These are phyloP conservation scores for Xylaria palmicola DNA, from an alignment of 495 filamentous ascomycete species.

Conservation along the genomic window DNA sequence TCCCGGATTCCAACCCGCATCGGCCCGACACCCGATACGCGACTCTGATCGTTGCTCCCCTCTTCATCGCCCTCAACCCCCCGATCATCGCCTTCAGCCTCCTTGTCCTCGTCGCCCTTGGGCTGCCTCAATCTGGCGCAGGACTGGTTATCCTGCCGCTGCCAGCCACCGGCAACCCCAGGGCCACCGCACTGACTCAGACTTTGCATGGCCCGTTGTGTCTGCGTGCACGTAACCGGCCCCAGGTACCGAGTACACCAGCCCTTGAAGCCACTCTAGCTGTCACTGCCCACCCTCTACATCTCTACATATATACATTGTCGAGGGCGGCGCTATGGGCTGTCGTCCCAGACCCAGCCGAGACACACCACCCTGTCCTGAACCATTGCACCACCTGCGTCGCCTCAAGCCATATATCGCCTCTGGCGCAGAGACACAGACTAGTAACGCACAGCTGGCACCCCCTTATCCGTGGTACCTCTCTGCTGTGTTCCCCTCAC, in stretches of 20 bases:
- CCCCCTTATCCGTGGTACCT: not conserved
- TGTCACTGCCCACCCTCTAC: conserved; percentile 24
- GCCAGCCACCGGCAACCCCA: not conserved
- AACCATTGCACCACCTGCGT: conserved; percentile 11
- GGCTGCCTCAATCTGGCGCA: too few relatives aligned
- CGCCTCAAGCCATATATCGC: not conserved
- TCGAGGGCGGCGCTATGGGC: conserved; percentile 8
- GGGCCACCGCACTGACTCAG: not conserved
- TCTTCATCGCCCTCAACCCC: too few relatives aligned
- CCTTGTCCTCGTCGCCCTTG: too few relatives aligned
- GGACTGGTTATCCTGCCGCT: too few relatives aligned
- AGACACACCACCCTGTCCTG: conserved; percentile 23
- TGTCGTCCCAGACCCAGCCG: conserved; percentile 16
- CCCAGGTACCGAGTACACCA: conserved; percentile 6
- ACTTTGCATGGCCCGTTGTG: conserved; percentile 3
- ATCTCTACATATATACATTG: conserved; percentile 15
- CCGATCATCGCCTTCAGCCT: too few relatives aligned
- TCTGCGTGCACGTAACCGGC: conserved; percentile 3
- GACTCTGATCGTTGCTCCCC: too few relatives aligned
- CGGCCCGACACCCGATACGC: too few relatives aligned
- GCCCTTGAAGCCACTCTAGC: conserved; percentile 18
- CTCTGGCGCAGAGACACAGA: conserved; percentile 1
- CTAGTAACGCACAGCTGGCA: not conserved
- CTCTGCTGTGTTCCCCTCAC: not conserved
- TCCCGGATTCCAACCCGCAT: too few relatives aligned